Conservation (phyloP, 805 yeast species). For the Candida vaughaniae region DNA sequence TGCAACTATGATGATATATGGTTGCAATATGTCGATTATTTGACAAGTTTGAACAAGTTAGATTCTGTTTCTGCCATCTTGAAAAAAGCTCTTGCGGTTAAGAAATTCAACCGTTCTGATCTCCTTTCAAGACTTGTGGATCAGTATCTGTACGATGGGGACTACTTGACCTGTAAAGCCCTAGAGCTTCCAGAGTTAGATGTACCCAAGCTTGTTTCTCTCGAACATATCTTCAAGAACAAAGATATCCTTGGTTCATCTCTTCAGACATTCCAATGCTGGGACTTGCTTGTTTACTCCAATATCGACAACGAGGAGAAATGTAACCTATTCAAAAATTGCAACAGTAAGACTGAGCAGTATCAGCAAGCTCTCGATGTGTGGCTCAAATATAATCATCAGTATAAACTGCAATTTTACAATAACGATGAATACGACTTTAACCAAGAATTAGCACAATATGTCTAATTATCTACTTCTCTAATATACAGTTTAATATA, state of each 20-base stretch:
- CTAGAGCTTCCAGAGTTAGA: constrained; percentile 7
- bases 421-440: background rate
- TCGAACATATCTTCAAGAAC: constrained; percentile 36
- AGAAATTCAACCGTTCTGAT: constrained; percentile 14
- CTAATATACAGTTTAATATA: constrained; percentile 15
- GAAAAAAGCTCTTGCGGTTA: constrained; percentile 24
- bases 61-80: constrained; percentile 43
- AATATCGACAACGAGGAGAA: constrained; percentile 3
- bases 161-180: constrained; percentile 37
- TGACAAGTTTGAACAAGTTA: constrained; percentile 21
- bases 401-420: constrained; percentile 4
- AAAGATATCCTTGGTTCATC: constrained; percentile 1
- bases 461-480: background rate
- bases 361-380: background rate
- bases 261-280: constrained; percentile 1
- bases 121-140: constrained; percentile 44
- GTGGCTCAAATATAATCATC: constrained; percentile 7
- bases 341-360: constrained; percentile 4
- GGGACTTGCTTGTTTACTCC: constrained; percentile 8
- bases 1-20: constrained; percentile 49
- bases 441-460: background rate
- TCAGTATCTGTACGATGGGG: constrained; percentile 38
- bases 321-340: constrained; percentile 3
- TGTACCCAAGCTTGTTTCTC: constrained; percentile 33
- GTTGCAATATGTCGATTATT: constrained; percentile 49